phyloP scores from a whole-genome alignment of 805 yeast species.

The Candida stauntonica region DNA sequence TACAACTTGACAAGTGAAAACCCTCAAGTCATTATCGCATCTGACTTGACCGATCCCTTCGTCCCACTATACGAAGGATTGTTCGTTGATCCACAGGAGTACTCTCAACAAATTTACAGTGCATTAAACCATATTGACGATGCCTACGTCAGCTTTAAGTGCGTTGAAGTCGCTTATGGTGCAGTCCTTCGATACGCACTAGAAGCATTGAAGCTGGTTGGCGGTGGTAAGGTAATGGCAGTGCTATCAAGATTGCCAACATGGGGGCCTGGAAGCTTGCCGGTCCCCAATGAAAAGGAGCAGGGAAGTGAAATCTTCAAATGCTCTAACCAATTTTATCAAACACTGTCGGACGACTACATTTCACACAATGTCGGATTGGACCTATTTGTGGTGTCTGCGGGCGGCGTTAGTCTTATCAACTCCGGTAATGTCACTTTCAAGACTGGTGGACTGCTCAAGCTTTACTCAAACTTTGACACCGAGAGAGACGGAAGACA shows the following conservation, averaged over 20 bases:
- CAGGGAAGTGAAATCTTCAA: slow-evolving; percentile 46
- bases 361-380: slow-evolving; percentile 61
- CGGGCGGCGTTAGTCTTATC: slow-evolving; percentile 64
- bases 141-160: slow-evolving; percentile 34
- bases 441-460: slow-evolving; percentile 67
- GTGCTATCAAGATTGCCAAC: slow-evolving; percentile 68
- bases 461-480: slow-evolving; percentile 62
- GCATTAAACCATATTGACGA: slow-evolving; percentile 60
- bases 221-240: slow-evolving; percentile 82
- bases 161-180: slow-evolving; percentile 67
- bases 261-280: slow-evolving; percentile 71
- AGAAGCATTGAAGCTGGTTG: slow-evolving; percentile 54
- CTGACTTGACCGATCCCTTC: slow-evolving; percentile 74
- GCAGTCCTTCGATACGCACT: slow-evolving; percentile 70
- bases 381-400: slow-evolving; percentile 69
- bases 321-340: slow-evolving; percentile 60
- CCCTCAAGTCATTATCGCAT: slow-evolving; percentile 54
- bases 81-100: slow-evolving; percentile 73
- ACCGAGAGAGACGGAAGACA: slow-evolving; percentile 65
- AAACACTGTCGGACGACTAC: slow-evolving; percentile 52
- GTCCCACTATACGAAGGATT: slow-evolving; percentile 76
- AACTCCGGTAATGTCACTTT: slow-evolving; percentile 62
- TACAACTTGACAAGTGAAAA: slow-evolving; percentile 58
- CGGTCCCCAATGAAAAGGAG: slow-evolving; percentile 31
- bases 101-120: slow-evolving; percentile 58